Percentiles rank a stretch among this genome's conserved stretches.
Evolutionary conservation across 2,329 filamentous ascomycete species (phyloP).

Genomic region (Beauveria sp.): DNA sequence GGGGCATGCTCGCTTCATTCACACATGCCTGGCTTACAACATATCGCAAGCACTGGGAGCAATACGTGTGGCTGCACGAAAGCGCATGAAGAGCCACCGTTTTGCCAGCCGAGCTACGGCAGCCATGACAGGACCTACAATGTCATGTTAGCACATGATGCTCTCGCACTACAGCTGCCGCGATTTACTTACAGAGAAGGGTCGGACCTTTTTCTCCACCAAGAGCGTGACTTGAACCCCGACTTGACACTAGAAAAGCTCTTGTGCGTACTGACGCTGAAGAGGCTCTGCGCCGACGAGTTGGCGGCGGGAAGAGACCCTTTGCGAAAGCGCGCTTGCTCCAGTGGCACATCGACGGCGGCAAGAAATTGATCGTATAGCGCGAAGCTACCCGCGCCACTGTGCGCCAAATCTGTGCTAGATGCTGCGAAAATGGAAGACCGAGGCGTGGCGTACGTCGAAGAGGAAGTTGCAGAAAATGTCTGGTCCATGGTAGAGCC

Average conservation of each 20-base stretch:
- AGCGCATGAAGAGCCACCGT: slow-evolving; percentile 39
- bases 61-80: slow-evolving; percentile 52
- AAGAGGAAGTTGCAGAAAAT: slow-evolving; percentile 35
- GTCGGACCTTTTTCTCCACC: slow-evolving; percentile 31
- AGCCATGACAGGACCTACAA: slow-evolving; percentile 47
- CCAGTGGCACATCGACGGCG: slow-evolving; percentile 34
- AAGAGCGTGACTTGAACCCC: slow-evolving; percentile 35
- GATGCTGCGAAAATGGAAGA: slow-evolving; percentile 31
- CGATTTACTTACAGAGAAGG: slow-evolving; percentile 21
- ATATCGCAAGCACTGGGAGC: slow-evolving; percentile 43
- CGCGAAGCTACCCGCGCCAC: slow-evolving; percentile 26
- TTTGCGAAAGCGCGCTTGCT: slow-evolving; percentile 34
- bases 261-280: slow-evolving; percentile 36
- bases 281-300: slow-evolving; percentile 30
- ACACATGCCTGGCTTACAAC: slow-evolving; percentile 46
- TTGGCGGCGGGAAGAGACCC: slow-evolving; percentile 23
- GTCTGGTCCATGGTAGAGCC: slow-evolving; percentile 34
- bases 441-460: slow-evolving; percentile 33
- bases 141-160: not conserved
- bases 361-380: slow-evolving; percentile 45
- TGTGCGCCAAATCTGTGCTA: slow-evolving; percentile 13
- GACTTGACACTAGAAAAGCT: slow-evolving; percentile 38
- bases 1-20: slow-evolving; percentile 55
- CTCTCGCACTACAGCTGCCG: slow-evolving; percentile 10
- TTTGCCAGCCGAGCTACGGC: slow-evolving; percentile 43